Conservation (phyloP, 2,329 filamentous ascomycete species). For the Beauveria sp. region DNA sequence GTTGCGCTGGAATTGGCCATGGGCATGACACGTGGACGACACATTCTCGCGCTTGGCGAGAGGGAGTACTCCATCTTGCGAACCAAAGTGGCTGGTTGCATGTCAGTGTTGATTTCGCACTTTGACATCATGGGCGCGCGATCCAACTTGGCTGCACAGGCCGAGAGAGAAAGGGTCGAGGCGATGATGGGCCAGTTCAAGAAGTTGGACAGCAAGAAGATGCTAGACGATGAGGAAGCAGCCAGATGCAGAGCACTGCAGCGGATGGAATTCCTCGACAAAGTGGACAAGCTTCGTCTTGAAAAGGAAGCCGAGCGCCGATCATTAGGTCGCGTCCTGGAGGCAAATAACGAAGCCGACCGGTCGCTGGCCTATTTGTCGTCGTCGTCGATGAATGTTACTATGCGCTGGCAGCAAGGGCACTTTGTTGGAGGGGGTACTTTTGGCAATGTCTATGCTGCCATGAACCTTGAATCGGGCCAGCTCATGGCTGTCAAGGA, state of each 20-base stretch:
- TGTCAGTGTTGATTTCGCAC: slow-evolving; percentile 94
- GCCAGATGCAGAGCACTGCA: slow-evolving; percentile 65
- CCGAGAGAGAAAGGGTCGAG: slow-evolving; percentile 83
- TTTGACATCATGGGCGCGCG: slow-evolving; percentile 98
- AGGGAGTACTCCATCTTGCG: slow-evolving; percentile 78
- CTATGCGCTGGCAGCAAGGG: slow-evolving; percentile 96
- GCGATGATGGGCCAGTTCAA: slow-evolving; percentile 68
- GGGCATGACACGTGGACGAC: slow-evolving; percentile 90
- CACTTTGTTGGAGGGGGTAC: slow-evolving; percentile 95
- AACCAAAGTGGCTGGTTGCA: slow-evolving; percentile 88
- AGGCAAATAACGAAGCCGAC: slow-evolving; percentile 93
- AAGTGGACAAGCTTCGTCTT: slow-evolving; percentile 70
- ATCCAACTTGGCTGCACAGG: slow-evolving; percentile 86
- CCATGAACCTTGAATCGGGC: slow-evolving; percentile 93
- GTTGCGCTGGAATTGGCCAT: slow-evolving; percentile 93
- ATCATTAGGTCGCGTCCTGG: slow-evolving; percentile 80
- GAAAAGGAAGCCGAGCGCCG: slow-evolving; percentile 79
- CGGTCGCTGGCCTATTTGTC: slow-evolving; percentile 89
- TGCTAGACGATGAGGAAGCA: slow-evolving; percentile 78
- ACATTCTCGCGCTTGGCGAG: slow-evolving; percentile 85
- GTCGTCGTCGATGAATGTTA: slow-evolving; percentile 89
- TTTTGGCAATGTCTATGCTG: slow-evolving; percentile 94
- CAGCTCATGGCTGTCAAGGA: slow-evolving; percentile 98
- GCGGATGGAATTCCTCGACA: slow-evolving; percentile 63
- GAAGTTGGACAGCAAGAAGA: slow-evolving; percentile 67